phyloP scores from a whole-genome alignment of 2,329 filamentous ascomycete species.

The Fonsecaea multimorphosa region DNA sequence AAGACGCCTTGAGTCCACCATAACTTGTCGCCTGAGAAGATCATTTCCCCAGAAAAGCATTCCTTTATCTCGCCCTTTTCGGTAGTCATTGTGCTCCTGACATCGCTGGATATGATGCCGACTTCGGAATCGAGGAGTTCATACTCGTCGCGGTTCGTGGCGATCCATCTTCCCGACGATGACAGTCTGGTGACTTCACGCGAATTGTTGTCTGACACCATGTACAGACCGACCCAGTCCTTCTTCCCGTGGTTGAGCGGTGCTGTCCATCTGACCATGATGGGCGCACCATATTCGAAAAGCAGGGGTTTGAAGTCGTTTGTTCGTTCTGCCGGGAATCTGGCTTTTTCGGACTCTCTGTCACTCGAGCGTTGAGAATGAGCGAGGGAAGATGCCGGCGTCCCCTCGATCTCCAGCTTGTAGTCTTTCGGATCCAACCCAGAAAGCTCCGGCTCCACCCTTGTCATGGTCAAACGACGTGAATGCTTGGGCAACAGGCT shows the following conservation, averaged over 20 bases:
- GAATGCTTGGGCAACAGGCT: conserved; percentile 89
- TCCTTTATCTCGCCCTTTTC: conserved; percentile 53
- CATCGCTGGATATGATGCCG: conserved; percentile 75
- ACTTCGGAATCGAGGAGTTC: conserved; percentile 76
- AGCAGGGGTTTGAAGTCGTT: conserved; percentile 73
- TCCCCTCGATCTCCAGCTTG: conserved; percentile 74
- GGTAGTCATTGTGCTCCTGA: conserved; percentile 56
- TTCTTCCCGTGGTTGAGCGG: conserved; percentile 84
- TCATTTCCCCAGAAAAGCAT: conserved; percentile 77
- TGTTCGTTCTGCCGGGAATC: conserved; percentile 65
- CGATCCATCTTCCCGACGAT: conserved; percentile 87
- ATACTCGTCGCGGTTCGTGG: conserved; percentile 76
- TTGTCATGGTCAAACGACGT: conserved; percentile 80
- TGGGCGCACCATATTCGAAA: conserved; percentile 87
- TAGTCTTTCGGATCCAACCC: conserved; percentile 82
- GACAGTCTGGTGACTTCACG: conserved; percentile 82
- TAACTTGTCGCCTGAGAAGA: conserved; percentile 89
- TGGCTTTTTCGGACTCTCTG: conserved; percentile 74
- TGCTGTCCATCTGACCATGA: conserved; percentile 88
- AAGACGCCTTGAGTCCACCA: conserved; percentile 98
- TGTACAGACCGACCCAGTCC: conserved; percentile 96
- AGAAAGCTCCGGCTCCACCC: conserved; percentile 77
- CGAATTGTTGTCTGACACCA: conserved; percentile 90
- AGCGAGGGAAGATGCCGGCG: conserved; percentile 58
- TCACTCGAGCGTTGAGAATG: conserved; percentile 68